These are phyloP conservation scores for Malus sieversii DNA, from an alignment of 306 rosid species.

Conservation along the genomic window DNA sequence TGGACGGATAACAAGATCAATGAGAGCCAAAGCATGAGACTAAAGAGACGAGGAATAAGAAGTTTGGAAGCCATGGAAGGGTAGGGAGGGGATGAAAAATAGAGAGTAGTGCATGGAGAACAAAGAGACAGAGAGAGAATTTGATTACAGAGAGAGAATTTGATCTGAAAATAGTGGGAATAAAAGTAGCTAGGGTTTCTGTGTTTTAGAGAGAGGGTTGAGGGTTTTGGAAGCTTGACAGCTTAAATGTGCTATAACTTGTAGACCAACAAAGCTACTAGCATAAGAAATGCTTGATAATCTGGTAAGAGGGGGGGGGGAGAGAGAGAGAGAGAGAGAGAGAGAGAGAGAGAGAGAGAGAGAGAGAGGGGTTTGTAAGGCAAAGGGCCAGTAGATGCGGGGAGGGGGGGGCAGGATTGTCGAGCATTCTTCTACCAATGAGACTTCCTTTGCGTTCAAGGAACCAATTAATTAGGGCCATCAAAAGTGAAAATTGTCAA, in stretches of 20 bases:
- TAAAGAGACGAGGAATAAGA: constrained; percentile 23
- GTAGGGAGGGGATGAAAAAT: not conserved
- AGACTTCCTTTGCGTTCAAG: constrained; percentile 92
- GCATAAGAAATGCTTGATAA: constrained; percentile 1
- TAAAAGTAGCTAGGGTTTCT: not conserved
- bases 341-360: not conserved
- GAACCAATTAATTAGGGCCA: constrained; percentile 30
- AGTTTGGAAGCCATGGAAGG: constrained; percentile 30
- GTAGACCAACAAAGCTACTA: not conserved
- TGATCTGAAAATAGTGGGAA: not conserved
- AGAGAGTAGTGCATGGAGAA: constrained; percentile 13
- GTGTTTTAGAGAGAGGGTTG: not conserved
- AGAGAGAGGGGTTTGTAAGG: not conserved
- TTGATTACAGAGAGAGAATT: constrained; percentile 6
- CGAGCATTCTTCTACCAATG: constrained; percentile 74
- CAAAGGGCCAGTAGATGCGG: constrained; percentile 50
- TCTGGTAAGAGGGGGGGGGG: not conserved
- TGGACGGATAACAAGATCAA: constrained; percentile 30
- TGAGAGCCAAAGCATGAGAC: constrained; percentile 43
- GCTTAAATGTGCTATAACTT: not conserved
- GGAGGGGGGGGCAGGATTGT: constrained; percentile 54
- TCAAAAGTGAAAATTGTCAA: constrained; percentile 54
- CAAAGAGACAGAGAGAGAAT: constrained; percentile 17
- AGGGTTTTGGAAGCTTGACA: constrained; percentile 13
- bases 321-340: not conserved